Conservation (phyloP, 179 eudicot genomes). For the Beta corolliflora region DNA sequence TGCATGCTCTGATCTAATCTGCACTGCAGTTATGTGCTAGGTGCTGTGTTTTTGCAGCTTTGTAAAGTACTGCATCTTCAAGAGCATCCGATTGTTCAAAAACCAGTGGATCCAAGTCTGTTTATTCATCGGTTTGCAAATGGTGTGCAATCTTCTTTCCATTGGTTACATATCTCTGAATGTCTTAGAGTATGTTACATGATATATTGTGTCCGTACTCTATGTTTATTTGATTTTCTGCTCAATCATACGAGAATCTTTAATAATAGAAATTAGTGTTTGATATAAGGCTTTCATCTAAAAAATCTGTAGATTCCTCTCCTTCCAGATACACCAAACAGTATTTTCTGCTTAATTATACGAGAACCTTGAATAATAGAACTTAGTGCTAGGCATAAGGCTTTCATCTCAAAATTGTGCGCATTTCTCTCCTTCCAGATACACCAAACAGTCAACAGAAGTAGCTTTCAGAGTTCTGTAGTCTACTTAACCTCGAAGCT, state of each 20-base stretch:
- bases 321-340: background rate
- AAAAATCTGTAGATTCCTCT: background rate
- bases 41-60: conserved; percentile 90
- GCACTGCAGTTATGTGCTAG: conserved; percentile 75
- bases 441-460: too few relatives aligned
- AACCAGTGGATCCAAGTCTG: conserved; percentile 93
- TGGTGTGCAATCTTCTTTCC: conserved; percentile 43
- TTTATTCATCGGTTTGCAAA: conserved; percentile 74
- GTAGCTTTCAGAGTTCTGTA: too few relatives aligned
- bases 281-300: background rate
- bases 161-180: background rate
- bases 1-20: conserved; percentile 23
- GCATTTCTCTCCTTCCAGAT: too few relatives aligned
- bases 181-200: background rate
- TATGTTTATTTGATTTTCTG: background rate
- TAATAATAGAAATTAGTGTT: too few relatives aligned
- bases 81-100: conserved; percentile 80
- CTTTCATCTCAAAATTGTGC: too few relatives aligned
- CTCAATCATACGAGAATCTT: background rate
- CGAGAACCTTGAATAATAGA: too few relatives aligned
- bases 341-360: too few relatives aligned
- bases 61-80: conserved; percentile 77
- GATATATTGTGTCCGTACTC: background rate
- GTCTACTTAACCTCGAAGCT: too few relatives aligned
- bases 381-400: too few relatives aligned